phyloP scores from a whole-genome alignment of 1,284 basidiomycete species.

The Sporisorium sorghi region DNA sequence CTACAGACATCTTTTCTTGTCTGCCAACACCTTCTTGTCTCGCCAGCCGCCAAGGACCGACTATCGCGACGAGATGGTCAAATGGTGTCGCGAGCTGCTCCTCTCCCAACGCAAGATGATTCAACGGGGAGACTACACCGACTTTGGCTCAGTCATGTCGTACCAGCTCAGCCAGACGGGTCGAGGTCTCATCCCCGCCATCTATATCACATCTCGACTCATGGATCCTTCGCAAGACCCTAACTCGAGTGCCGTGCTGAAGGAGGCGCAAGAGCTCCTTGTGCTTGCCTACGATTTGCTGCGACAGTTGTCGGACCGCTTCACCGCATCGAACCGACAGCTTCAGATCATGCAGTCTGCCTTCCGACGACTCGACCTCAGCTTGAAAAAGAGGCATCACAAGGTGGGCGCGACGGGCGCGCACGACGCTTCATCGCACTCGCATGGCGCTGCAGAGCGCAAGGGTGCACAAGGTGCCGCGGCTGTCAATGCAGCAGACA shows the following conservation, averaged over 20 bases:
- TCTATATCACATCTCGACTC: slow-evolving; percentile 48
- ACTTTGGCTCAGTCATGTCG: slow-evolving; percentile 54
- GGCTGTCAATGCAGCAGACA: slow-evolving; percentile 9
- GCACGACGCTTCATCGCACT: slow-evolving; percentile 13
- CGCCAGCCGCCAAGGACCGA: slow-evolving; percentile 45
- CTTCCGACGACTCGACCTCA: slow-evolving; percentile 44
- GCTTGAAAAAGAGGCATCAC: slow-evolving; percentile 38
- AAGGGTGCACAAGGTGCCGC: slow-evolving; percentile 10
- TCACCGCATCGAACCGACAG: slow-evolving; percentile 47
- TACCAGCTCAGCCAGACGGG: slow-evolving; percentile 51
- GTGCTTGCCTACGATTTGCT: slow-evolving; percentile 51
- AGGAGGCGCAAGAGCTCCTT: slow-evolving; percentile 47
- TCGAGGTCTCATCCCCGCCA: slow-evolving; percentile 48
- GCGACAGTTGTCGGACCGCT: slow-evolving; percentile 32
- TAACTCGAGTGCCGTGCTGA: slow-evolving; percentile 31
- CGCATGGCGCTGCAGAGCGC: slow-evolving; percentile 10
- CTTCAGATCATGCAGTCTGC: slow-evolving; percentile 55
- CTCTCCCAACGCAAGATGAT: slow-evolving; percentile 55
- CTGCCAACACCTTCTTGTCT: slow-evolving; percentile 38
- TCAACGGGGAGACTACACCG: slow-evolving; percentile 45
- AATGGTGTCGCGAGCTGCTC: slow-evolving; percentile 49
- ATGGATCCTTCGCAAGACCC: slow-evolving; percentile 48
- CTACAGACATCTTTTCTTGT: slow-evolving; percentile 40
- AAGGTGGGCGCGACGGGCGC: slow-evolving; percentile 9
- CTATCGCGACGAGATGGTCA: slow-evolving; percentile 53